Evolutionary conservation across 768 basidiomycete genomes (phyloP).

Genomic region (Udeniomyces megalosporus): DNA sequence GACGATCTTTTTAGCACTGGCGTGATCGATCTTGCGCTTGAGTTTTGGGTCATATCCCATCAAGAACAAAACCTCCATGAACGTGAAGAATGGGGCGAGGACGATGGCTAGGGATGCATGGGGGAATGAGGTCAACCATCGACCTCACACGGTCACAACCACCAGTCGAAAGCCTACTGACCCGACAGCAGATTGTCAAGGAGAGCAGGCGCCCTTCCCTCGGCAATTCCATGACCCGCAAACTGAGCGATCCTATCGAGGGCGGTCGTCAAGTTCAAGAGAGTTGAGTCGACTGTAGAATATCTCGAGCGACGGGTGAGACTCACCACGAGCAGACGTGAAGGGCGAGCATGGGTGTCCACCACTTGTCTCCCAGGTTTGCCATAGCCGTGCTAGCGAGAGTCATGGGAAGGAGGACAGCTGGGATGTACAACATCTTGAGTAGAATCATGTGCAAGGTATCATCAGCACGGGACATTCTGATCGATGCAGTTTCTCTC

Average conservation of each 20-base stretch:
- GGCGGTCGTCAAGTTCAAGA: neutral
- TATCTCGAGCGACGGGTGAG: neutral
- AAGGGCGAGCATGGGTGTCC: neutral
- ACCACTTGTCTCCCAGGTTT: neutral
- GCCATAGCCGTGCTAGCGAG: neutral
- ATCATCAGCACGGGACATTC: neutral
- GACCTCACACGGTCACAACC: neutral
- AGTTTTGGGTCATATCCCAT: neutral
- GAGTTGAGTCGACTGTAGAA: neutral
- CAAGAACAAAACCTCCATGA: conserved; percentile 9
- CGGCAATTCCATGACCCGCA: conserved; percentile 4
- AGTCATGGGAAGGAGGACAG: neutral
- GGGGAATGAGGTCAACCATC: neutral
- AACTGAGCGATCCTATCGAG: conserved; percentile 9
- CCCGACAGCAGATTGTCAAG: conserved; percentile 14
- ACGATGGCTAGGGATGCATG: conserved; percentile 6
- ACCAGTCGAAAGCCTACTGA: neutral
- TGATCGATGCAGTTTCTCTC: no score
- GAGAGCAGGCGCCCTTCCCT: conserved; percentile 13
- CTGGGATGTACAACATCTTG: conserved; percentile 4
- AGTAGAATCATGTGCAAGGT: neutral
- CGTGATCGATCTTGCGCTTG: conserved; percentile 2
- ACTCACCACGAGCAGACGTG: conserved; percentile 5
- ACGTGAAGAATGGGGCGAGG: conserved; percentile 16
- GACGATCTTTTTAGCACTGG: neutral